Conservation (phyloP, 2,329 filamentous ascomycete genomes). For the Parasarocladium wereldwijsianum region DNA sequence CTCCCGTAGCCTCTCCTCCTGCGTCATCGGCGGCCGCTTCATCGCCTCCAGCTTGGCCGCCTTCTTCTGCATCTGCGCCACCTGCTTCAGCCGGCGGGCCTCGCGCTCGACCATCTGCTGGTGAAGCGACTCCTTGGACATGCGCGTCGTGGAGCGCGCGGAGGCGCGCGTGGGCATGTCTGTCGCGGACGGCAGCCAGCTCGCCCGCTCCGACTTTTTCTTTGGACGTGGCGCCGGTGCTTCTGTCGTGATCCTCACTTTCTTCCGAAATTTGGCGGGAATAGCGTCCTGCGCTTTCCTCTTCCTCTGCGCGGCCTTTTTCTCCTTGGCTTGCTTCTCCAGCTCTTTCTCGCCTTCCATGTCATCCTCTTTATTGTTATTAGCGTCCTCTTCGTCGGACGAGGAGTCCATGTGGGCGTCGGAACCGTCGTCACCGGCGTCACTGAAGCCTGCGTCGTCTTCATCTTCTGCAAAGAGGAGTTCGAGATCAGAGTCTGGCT, state of each 20-base stretch:
- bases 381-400: constrained; percentile 63
- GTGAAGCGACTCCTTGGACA: constrained; percentile 47
- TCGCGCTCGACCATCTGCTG: constrained; percentile 63
- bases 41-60: constrained; percentile 57
- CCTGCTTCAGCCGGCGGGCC: constrained; percentile 53
- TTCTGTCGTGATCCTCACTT: constrained; percentile 46
- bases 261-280: constrained; percentile 57
- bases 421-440: constrained; percentile 50
- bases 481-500: constrained; percentile 54
- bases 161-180: constrained; percentile 45
- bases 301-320: constrained; percentile 55
- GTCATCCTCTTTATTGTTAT: constrained; percentile 38
- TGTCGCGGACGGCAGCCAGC: constrained; percentile 39
- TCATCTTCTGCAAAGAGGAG: constrained; percentile 63
- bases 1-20: constrained; percentile 70
- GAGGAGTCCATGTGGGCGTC: constrained; percentile 82
- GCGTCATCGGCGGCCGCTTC: constrained; percentile 72
- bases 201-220: constrained; percentile 45
- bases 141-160: constrained; percentile 39
- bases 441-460: constrained; percentile 54
- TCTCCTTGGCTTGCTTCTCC: constrained; percentile 58
- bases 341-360: constrained; percentile 79
- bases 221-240: constrained; percentile 34
- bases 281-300: constrained; percentile 64
- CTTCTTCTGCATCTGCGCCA: constrained; percentile 52